phyloP scores from a whole-genome alignment of 2,329 filamentous ascomycete species.

The Basipetospora sp. region DNA sequence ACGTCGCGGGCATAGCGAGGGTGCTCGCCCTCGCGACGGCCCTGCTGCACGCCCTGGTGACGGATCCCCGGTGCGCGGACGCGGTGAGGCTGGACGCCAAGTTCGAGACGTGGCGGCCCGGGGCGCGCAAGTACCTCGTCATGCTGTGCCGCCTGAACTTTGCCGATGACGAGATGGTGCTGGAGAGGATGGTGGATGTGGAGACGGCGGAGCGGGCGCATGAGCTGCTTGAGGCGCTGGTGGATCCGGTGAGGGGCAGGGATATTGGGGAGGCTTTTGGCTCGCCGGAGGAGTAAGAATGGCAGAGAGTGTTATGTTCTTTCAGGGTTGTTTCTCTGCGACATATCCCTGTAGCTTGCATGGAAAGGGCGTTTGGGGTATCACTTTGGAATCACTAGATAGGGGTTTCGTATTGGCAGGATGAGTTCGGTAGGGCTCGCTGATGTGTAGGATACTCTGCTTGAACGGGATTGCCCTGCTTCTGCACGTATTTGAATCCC shows the following conservation, averaged over 20 bases:
- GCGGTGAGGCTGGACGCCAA: conserved; percentile 53
- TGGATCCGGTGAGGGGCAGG: conserved; percentile 58
- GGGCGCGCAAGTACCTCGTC: conserved; percentile 68
- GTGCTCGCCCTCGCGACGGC: conserved; percentile 34
- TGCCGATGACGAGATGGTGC: conserved; percentile 58
- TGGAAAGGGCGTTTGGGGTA: too few species aligned
- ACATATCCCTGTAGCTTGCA: too few species aligned
- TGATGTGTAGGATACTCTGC: too few species aligned
- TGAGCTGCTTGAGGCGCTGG: conserved; percentile 61
- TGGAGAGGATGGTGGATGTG: conserved; percentile 62
- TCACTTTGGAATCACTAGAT: too few species aligned
- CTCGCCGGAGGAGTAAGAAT: conserved; percentile 12
- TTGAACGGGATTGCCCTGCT: too few species aligned
- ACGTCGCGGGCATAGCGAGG: conserved; percentile 22
- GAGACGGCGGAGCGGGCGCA: conserved; percentile 71
- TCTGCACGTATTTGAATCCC: too few species aligned
- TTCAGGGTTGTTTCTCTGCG: too few species aligned
- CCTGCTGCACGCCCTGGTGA: conserved; percentile 38
- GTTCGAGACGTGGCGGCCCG: conserved; percentile 53
- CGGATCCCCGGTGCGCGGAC: conserved; percentile 29
- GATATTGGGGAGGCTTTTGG: conserved; percentile 28
- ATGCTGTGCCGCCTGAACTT: conserved; percentile 74
- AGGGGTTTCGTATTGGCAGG: too few species aligned
- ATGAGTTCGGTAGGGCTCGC: too few species aligned
- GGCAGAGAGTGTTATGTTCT: neutral